phyloP scores from a whole-genome alignment of 352 stramenopile species.

The Globisporangium okanoganense region DNA sequence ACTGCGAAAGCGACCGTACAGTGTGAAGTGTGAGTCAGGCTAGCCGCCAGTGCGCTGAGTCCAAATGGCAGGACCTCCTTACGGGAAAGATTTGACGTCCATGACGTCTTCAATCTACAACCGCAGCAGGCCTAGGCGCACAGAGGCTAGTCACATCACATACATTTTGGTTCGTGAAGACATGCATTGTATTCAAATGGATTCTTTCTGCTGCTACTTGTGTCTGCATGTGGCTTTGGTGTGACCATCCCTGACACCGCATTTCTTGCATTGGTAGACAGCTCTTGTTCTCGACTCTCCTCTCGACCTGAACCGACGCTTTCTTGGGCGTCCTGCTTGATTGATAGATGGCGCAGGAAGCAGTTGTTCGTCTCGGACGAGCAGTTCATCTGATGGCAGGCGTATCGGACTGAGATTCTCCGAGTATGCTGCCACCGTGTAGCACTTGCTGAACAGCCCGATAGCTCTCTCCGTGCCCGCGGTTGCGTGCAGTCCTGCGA shows the following conservation, averaged over 20 bases:
- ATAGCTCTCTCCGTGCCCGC: neutral
- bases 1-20: neutral
- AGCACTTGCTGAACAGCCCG: neutral
- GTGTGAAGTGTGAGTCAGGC: constrained; percentile 5
- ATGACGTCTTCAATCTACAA: neutral
- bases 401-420: neutral
- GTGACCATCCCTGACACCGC: neutral
- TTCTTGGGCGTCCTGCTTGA: no score
- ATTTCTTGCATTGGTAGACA: neutral
- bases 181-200: neutral
- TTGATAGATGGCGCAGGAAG: neutral
- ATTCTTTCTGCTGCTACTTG: neutral
- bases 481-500: neutral
- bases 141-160: constrained; percentile 1
- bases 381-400: neutral
- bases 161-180: neutral
- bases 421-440: neutral
- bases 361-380: neutral
- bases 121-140: neutral
- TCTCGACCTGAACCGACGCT: neutral
- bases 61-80: constrained; percentile 3
- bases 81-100: neutral
- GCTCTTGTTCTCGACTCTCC: neutral
- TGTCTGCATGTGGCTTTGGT: neutral
- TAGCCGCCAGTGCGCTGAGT: neutral